Evolutionary conservation across 257 asterid genomes (phyloP).

Genomic region (Solanum pimpinellifolium): DNA sequence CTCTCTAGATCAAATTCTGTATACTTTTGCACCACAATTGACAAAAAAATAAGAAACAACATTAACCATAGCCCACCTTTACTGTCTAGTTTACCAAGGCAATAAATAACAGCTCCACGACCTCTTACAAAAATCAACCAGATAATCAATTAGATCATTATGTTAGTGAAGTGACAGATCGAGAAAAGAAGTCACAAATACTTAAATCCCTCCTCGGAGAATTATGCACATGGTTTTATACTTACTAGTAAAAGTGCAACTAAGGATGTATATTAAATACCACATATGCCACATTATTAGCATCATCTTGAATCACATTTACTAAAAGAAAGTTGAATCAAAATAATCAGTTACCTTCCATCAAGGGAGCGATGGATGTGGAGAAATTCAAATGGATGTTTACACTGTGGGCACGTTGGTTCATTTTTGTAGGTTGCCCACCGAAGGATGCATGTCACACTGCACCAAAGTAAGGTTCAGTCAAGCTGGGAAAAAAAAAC

Average conservation of each 20-base stretch:
- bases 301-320: not conserved
- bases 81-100: not conserved
- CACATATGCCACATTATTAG: not conserved
- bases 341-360: slow-evolving; percentile 52
- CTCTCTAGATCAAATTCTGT: not conserved
- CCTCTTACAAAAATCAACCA: not conserved
- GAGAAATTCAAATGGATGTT: slow-evolving; percentile 65
- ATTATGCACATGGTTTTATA: not conserved
- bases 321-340: not conserved
- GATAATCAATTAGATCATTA: not conserved
- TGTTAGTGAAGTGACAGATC: not conserved
- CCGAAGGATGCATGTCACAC: slow-evolving; percentile 76
- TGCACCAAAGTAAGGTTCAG: slow-evolving; percentile 8
- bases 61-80: not conserved
- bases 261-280: not conserved
- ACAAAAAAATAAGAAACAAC: not conserved
- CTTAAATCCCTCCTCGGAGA: not conserved
- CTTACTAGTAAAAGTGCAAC: not conserved
- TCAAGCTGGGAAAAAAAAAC: not conserved
- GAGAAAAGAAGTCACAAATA: not conserved
- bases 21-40: not conserved
- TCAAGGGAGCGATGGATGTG: slow-evolving; percentile 80
- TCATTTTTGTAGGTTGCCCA: slow-evolving; percentile 87
- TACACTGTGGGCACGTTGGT: slow-evolving; percentile 87
- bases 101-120: not conserved